These are phyloP conservation scores for Mycena galopus DNA, from an alignment of 768 basidiomycete species.

Conservation along the genomic window DNA sequence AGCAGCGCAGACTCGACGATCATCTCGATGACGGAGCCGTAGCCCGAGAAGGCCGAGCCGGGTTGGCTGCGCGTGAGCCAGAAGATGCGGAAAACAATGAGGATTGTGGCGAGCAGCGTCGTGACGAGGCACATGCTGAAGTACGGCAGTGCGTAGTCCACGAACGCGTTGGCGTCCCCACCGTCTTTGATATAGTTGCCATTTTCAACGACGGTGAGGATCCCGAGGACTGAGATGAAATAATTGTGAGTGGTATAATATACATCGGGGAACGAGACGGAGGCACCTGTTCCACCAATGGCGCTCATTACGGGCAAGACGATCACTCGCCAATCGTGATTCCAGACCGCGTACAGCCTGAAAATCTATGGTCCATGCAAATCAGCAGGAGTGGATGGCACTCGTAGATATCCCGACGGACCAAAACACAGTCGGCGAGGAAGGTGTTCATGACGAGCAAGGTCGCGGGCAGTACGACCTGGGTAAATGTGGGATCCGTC, in stretches of 20 bases:
- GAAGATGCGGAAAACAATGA: constrained; percentile 34
- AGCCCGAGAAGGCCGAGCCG: constrained; percentile 28
- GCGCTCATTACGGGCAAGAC: constrained; percentile 32
- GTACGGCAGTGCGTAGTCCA: constrained; percentile 31
- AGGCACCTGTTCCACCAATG: constrained; percentile 25
- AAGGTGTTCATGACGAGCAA: constrained; percentile 29
- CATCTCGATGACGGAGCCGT: constrained; percentile 22
- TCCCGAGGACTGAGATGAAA: constrained; percentile 25
- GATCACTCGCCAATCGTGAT: constrained; percentile 25
- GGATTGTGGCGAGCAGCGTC: constrained; percentile 27
- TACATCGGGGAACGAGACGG: no score
- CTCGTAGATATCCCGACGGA: not conserved
- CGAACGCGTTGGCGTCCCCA: constrained; percentile 30
- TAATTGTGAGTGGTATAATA: not conserved
- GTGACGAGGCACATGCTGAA: constrained; percentile 31
- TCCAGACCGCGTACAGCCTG: constrained; percentile 49
- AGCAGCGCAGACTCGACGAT: constrained; percentile 28
- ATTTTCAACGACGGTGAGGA: constrained; percentile 23
- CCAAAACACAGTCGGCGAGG: constrained; percentile 32
- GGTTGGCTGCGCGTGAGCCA: constrained; percentile 27
- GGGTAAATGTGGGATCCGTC: not conserved
- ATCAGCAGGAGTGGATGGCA: not conserved
- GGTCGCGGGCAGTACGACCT: constrained; percentile 15
- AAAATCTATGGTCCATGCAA: constrained; percentile 44
- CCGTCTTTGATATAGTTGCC: constrained; percentile 12